Conservation (phyloP, 1,139 yeast species). For the Suhomyces kunorum region DNA sequence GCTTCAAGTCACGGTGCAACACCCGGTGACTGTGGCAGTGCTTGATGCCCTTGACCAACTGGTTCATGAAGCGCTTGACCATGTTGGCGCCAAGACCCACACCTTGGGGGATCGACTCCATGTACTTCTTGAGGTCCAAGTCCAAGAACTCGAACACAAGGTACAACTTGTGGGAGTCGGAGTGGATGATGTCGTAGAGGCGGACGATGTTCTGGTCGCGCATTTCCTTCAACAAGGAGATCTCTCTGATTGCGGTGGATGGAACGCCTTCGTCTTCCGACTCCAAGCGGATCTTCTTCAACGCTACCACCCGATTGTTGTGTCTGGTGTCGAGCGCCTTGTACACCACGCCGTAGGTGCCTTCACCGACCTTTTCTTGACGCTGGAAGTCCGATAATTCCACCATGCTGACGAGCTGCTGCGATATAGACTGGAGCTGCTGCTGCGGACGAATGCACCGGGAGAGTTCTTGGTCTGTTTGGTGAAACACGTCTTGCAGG, state of each 20-base stretch:
- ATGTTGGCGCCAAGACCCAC: conserved; percentile 87
- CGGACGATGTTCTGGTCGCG: conserved; percentile 90
- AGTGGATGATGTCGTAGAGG: conserved; percentile 90
- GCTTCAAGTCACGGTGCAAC: conserved; percentile 93
- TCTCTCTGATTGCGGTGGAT: conserved; percentile 95
- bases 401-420: conserved; percentile 49
- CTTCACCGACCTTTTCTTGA: conserved; percentile 96
- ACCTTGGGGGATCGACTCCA: conserved; percentile 94
- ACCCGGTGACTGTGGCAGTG: conserved; percentile 96
- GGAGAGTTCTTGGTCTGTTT: conserved; percentile 1
- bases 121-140: conserved; percentile 90
- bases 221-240: conserved; percentile 88
- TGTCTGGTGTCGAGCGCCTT: conserved; percentile 90
- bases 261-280: conserved; percentile 99
- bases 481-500: conserved; percentile 6
- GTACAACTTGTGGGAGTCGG: conserved; percentile 93
- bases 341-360: conserved; percentile 97
- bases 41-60: conserved; percentile 86
- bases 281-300: conserved; percentile 91
- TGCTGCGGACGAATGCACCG: neutral
- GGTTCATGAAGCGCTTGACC: conserved; percentile 92
- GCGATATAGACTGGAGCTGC: neutral
- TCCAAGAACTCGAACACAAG: conserved; percentile 93
- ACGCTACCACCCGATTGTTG: conserved; percentile 88
- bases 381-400: conserved; percentile 90